A percentile compares a stretch with the other conserved stretches of the same genome.
Conservation (phyloP, 1,284 basidiomycete genomes). For the Mycena citricolor region DNA sequence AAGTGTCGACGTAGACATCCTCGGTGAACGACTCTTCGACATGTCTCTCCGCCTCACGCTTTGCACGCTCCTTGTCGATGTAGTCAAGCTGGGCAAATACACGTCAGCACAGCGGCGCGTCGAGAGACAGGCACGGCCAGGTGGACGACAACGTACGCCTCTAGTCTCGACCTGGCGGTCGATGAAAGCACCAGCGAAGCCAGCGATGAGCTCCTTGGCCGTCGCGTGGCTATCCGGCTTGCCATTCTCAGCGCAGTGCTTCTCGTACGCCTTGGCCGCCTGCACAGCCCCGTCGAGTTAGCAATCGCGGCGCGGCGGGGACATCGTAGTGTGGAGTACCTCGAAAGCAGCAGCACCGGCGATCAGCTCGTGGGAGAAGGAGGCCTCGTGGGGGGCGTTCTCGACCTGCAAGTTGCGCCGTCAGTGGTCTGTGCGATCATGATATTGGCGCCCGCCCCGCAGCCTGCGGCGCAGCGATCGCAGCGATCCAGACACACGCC, state of each 20-base stretch:
- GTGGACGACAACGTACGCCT: constrained; percentile 38
- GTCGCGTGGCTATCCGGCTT: constrained; percentile 41
- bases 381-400: constrained; percentile 54
- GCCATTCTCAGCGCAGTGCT: constrained; percentile 46
- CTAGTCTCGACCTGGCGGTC: constrained; percentile 49
- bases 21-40: no score
- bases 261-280: constrained; percentile 59
- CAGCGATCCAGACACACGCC: no score
- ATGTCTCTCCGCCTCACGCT: constrained; percentile 42
- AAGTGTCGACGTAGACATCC: no score
- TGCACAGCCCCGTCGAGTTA: constrained; percentile 21
- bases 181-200: constrained; percentile 45
- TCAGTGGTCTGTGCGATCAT: no score
- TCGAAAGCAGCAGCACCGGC: constrained; percentile 58
- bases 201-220: constrained; percentile 51
- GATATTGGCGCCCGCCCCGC: no score
- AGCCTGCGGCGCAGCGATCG: no score
- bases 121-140: background rate
- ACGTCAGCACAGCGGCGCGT: background rate
- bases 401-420: constrained; percentile 35
- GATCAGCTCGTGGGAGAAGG: constrained; percentile 64
- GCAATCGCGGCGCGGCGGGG: background rate
- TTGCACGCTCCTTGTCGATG: constrained; percentile 43
- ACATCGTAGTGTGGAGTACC: constrained; percentile 24
- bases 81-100: constrained; percentile 36